These are phyloP conservation scores for Chlorella sorokiniana DNA, from an alignment of 139 green algal species.

Conservation along the genomic window DNA sequence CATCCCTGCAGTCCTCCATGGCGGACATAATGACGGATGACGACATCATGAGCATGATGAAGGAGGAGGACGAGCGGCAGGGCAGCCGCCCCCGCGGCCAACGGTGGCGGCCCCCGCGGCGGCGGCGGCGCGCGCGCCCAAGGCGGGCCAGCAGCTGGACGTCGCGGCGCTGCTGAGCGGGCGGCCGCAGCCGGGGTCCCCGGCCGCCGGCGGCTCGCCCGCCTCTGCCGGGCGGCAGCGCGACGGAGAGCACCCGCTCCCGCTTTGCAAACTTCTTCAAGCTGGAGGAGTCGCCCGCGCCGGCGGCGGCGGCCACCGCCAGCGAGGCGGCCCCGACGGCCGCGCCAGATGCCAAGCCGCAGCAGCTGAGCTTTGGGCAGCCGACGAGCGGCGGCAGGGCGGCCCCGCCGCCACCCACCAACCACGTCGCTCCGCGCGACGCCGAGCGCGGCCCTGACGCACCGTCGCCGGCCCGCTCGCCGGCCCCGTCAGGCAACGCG, in stretches of 20 bases:
- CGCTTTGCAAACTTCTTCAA: constrained; percentile 43
- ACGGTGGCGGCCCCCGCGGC: background rate
- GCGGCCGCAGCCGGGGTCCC: background rate
- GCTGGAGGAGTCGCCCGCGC: constrained; percentile 25
- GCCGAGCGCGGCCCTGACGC: background rate
- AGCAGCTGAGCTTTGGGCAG: constrained; percentile 15
- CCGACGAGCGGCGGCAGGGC: background rate
- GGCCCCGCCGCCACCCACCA: too few relatives aligned
- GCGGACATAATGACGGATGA: constrained; percentile 16
- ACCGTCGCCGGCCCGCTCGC: too few relatives aligned
- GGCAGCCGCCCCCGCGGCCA: background rate
- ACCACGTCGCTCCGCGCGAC: background rate
- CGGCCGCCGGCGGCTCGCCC: background rate
- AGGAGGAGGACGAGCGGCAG: constrained; percentile 7
- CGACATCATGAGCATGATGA: constrained; percentile 25
- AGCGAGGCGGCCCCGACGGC: background rate
- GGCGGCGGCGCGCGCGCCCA: background rate
- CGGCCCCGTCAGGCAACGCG: background rate
- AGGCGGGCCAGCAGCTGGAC: constrained; percentile 37
- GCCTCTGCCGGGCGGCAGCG: background rate
- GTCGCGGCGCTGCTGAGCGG: constrained; percentile 36
- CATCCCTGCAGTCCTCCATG: constrained; percentile 10
- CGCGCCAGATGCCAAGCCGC: background rate
- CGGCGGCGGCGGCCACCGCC: background rate
- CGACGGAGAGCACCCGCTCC: constrained; percentile 18